phyloP scores from a whole-genome alignment of 176 grass and related monocot genomes.

The Aegilops umbellulata region DNA sequence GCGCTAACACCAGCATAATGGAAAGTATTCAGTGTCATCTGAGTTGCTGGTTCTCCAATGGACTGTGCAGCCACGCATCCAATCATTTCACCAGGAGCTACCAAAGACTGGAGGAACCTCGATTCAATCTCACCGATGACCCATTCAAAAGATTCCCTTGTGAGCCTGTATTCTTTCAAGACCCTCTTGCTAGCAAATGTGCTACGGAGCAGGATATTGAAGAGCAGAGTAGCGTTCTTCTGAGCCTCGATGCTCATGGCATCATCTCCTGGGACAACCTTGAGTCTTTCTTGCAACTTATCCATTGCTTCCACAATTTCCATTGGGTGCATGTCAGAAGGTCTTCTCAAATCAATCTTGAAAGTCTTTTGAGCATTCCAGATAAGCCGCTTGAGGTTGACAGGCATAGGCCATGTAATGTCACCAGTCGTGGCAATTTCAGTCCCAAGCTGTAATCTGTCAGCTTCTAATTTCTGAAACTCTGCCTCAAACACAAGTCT shows the following conservation, averaged over 20 bases:
- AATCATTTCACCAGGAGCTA: constrained; percentile 97
- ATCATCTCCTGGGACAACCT: constrained; percentile 96
- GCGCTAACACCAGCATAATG: constrained; percentile 99
- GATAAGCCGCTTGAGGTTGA: constrained; percentile 92
- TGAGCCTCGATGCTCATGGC: constrained; percentile 90
- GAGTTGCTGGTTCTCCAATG: constrained; percentile 94
- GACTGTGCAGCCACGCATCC: constrained; percentile 98
- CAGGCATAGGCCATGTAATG: constrained; percentile 84
- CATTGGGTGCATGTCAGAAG: constrained; percentile 98
- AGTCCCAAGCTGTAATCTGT: constrained; percentile 81
- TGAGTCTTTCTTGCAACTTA: constrained; percentile 93
- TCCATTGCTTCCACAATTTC: constrained; percentile 98
- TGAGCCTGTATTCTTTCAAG: constrained; percentile 87
- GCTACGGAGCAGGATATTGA: constrained; percentile 92
- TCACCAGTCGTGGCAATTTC: constrained; percentile 93
- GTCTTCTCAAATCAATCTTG: constrained; percentile 88
- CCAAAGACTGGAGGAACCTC: constrained; percentile 84
- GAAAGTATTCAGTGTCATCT: constrained; percentile 97
- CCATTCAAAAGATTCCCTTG: constrained; percentile 99
- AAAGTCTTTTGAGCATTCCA: constrained; percentile 99
- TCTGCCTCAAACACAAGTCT: constrained; percentile 97
- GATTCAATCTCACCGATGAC: constrained; percentile 97
- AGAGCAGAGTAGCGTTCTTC: constrained; percentile 93
- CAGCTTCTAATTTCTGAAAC: constrained; percentile 90
- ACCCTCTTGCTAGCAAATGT: constrained; percentile 97